These are phyloP conservation scores for Xylariaceae sp. DNA, from an alignment of 2,329 filamentous ascomycete species.

Conservation along the genomic window DNA sequence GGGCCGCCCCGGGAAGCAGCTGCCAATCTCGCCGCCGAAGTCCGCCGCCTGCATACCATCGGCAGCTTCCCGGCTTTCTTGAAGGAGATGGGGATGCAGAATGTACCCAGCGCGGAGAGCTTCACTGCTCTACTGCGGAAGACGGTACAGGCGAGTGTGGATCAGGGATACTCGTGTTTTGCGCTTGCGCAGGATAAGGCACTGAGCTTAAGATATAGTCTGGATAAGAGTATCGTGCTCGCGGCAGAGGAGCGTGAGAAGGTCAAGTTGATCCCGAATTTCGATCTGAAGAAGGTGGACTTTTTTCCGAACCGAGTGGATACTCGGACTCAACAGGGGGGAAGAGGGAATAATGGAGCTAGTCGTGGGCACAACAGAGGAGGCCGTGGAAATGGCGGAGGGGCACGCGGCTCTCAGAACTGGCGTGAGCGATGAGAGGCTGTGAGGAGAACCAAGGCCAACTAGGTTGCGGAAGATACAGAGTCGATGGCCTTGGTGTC, in stretches of 20 bases:
- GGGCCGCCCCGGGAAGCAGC: constrained; percentile 41
- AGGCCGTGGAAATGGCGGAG: too few species aligned
- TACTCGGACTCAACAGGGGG: too few species aligned
- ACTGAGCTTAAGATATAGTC: constrained; percentile 19
- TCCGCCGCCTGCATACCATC: constrained; percentile 41
- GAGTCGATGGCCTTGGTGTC: too few species aligned
- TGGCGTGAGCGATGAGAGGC: too few species aligned
- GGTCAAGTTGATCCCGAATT: background rate
- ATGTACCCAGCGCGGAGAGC: constrained; percentile 16
- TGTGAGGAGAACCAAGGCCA: too few species aligned
- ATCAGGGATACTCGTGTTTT: constrained; percentile 32
- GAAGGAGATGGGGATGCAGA: constrained; percentile 38
- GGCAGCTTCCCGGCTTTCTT: constrained; percentile 41
- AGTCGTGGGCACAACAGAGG: too few species aligned
- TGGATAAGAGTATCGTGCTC: constrained; percentile 14
- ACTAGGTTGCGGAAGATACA: too few species aligned
- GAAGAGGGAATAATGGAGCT: too few species aligned
- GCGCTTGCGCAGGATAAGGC: constrained; percentile 14
- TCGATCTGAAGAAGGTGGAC: too few species aligned
- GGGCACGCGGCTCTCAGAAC: too few species aligned
- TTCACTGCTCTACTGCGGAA: constrained; percentile 34
- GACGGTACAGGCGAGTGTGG: constrained; percentile 33
- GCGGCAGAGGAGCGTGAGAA: constrained; percentile 2
- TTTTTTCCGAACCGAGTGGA: too few species aligned
- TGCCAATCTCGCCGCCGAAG: constrained; percentile 37